Conservation (phyloP, 2,329 filamentous ascomycete genomes). For the Leptographium wingfieldii region DNA sequence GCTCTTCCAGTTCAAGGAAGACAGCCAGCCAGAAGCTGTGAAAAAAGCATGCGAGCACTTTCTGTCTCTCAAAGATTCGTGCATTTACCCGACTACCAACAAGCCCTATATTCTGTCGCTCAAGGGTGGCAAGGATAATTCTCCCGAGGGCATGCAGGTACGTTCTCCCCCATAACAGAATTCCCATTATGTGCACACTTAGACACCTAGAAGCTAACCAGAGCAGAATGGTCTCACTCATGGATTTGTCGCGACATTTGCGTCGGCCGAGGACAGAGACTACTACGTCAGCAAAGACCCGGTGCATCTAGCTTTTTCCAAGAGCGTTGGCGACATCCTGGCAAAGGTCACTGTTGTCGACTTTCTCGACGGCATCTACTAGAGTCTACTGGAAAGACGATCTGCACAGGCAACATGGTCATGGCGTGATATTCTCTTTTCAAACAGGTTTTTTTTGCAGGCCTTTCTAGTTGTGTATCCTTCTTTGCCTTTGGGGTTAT, state of each 20-base stretch:
- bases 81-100: conserved; percentile 47
- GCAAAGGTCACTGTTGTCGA: conserved; percentile 2
- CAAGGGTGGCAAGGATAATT: conserved; percentile 49
- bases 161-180: neutral
- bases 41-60: conserved; percentile 20
- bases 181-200: neutral
- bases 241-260: conserved; percentile 56
- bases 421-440: neutral
- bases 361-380: conserved; percentile 5
- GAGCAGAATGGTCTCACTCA: conserved; percentile 52
- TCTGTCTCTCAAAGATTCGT: conserved; percentile 42
- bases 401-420: neutral
- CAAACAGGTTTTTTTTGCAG: neutral
- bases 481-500: neutral
- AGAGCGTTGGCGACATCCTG: neutral
- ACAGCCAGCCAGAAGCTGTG: neutral
- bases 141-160: conserved; percentile 48
- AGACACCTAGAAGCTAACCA: neutral
- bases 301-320: conserved; percentile 42
- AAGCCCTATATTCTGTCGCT: conserved; percentile 47
- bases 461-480: neutral
- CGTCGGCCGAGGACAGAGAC: conserved; percentile 47
- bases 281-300: conserved; percentile 58
- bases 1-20: conserved; percentile 2
- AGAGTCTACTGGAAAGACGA: conserved; percentile 6